phyloP scores from a whole-genome alignment of 1,284 basidiomycete species.

The Leccinum olivaceoglutinosum region DNA sequence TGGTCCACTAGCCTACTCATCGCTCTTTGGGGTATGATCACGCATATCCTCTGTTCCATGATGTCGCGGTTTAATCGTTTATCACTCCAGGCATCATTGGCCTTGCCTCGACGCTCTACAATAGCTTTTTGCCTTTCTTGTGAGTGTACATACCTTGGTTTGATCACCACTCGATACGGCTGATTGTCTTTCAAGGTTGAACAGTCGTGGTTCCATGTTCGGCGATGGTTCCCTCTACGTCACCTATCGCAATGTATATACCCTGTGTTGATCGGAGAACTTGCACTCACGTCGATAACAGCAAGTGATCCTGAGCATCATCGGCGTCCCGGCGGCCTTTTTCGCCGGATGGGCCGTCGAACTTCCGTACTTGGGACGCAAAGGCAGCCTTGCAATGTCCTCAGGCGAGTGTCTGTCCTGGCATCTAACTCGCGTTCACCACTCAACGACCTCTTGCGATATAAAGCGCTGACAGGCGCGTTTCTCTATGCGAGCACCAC shows the following conservation, averaged over 20 bases:
- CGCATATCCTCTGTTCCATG: background rate
- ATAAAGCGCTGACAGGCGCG: conserved; percentile 54
- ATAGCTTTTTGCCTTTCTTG: conserved; percentile 51
- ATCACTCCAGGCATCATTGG: conserved; percentile 45
- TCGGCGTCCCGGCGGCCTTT: too few species aligned
- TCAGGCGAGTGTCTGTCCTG: background rate
- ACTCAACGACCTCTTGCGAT: conserved; percentile 28
- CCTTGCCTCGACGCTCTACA: conserved; percentile 56
- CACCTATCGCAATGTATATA: conserved; percentile 41
- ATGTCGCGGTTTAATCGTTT: background rate
- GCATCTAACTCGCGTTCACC: background rate
- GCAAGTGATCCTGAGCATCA: conserved; percentile 25
- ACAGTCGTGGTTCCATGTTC: conserved; percentile 42
- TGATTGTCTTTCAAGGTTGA: conserved; percentile 30
- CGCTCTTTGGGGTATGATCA: conserved; percentile 42
- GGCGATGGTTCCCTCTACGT: conserved; percentile 45
- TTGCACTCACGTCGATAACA: too few species aligned
- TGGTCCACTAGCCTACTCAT: conserved; percentile 54
- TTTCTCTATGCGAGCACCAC: conserved; percentile 70
- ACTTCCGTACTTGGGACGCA: too few species aligned
- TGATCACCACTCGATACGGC: background rate
- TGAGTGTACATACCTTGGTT: conserved; percentile 22
- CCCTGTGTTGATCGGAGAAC: too few species aligned
- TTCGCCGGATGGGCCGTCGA: too few species aligned
- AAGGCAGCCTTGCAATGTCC: too few species aligned